Conservation (phyloP, 768 basidiomycete genomes). For the Rhodotorula kratochvilovae region DNA sequence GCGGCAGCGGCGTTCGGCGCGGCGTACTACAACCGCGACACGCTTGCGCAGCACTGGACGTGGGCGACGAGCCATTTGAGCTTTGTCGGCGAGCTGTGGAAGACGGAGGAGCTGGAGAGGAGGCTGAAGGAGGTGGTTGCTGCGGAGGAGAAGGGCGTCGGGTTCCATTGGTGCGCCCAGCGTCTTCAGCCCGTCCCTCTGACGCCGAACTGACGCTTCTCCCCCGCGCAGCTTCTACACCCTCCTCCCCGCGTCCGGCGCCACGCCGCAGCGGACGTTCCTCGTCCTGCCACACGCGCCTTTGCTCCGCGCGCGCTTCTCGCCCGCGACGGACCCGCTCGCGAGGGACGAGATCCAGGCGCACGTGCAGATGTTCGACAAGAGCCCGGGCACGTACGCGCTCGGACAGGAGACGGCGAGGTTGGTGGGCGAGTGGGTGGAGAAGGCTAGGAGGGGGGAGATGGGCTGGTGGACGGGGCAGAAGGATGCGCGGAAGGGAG, state of each 20-base stretch:
- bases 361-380: slow-evolving; percentile 37
- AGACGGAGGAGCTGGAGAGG: slow-evolving; percentile 23
- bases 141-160: slow-evolving; percentile 19
- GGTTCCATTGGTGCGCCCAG: slow-evolving; percentile 30
- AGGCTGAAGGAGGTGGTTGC: slow-evolving; percentile 8
- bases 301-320: not conserved
- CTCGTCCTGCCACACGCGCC: slow-evolving; percentile 18
- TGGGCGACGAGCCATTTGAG: slow-evolving; percentile 39
- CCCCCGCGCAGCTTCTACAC: slow-evolving; percentile 34
- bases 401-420: slow-evolving; percentile 21
- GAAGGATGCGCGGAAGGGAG: not conserved
- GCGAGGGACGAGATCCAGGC: slow-evolving; percentile 31
- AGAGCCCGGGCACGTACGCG: slow-evolving; percentile 27
- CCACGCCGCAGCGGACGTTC: slow-evolving; percentile 25
- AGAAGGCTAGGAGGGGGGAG: slow-evolving; percentile 7
- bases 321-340: slow-evolving; percentile 21
- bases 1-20: slow-evolving; percentile 19
- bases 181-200: too few species aligned
- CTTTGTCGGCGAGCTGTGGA: slow-evolving; percentile 40
- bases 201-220: too few species aligned
- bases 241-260: slow-evolving; percentile 17
- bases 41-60: slow-evolving; percentile 24
- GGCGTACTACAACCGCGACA: slow-evolving; percentile 33
- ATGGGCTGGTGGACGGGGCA: slow-evolving; percentile 25
- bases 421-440: slow-evolving; percentile 27